Base-by-base conservation (phyloP, 202 grass and related monocot genomes). In the Panicum virgatum region DNA sequence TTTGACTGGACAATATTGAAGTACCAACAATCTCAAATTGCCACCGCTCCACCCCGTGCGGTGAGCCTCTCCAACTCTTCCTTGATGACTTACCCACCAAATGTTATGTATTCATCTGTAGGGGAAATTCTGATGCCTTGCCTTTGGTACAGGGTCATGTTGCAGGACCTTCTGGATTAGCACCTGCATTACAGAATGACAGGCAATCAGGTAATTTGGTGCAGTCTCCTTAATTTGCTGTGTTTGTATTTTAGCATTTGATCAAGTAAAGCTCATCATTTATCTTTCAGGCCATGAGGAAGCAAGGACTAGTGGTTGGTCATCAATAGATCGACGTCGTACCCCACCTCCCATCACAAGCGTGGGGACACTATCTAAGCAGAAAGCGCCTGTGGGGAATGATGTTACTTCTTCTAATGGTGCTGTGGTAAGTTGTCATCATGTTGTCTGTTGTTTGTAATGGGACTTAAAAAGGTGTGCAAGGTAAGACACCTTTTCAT, bases 1-100 rank as follows among this genome's bases (percentile, higher is more conserved):
- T 98, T 98, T 86, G 95, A 98, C 82, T 98, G 95, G 95, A 98
- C 95, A 46, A 98, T 98, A 84, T 72, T 98, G 67, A 98, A 95
- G 86, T 98, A 98, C 73, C 95, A 98, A 74, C 92, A 98, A 76
- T 93, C 95, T 72, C 95, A 98, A 68, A 98, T 94, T 80, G 86
- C 92, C 67, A 94, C 86, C 76, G 91, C 90, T 73, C 92, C 95
- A 54, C 90, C 90, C 40, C 92, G 82, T 86, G 82, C 63, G 73
- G 76, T 97, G 42, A 87, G 80, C 88, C 25, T 46, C 68, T 61
- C 42, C 11, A 71, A 80, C 51, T 44, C 30, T 48, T 19, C 32
- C 57, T 82, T 26, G 9, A 48, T 29, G 45, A 72, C 2, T 47
- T n/a, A 68, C 39, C 9, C 25, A 80, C 57, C 7, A 69, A 79